Percentiles rank a stretch among this genome's conserved stretches.
These are phyloP conservation scores for Persicaria maculosa DNA, from an alignment of 148 eudicot genomes.

Conservation along the genomic window DNA sequence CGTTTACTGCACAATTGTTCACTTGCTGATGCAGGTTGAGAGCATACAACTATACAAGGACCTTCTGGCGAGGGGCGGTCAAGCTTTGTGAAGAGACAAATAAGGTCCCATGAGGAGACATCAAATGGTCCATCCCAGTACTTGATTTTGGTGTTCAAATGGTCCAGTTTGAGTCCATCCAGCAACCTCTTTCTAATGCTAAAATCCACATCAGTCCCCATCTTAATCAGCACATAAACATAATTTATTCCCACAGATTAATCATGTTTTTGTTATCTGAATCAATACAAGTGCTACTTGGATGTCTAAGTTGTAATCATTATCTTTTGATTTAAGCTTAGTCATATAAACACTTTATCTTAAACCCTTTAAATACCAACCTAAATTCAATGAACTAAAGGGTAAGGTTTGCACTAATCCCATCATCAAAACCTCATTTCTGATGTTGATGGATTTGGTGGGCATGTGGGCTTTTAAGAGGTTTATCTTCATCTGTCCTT, in stretches of 20 bases:
- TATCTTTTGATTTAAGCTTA: neutral
- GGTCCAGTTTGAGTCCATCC: too few species aligned
- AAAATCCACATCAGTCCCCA: too few species aligned
- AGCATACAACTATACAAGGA: too few species aligned
- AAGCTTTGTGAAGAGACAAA: too few species aligned
- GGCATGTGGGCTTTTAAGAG: conserved; percentile 1
- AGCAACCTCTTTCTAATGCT: too few species aligned
- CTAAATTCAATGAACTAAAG: neutral
- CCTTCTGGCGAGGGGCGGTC: too few species aligned
- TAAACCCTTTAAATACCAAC: neutral
- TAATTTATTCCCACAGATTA: neutral
- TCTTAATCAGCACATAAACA: too few species aligned
- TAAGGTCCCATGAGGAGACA: too few species aligned
- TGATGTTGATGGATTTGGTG: conserved; percentile 8
- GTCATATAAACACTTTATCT: conserved; percentile 8
- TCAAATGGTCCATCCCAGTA: too few species aligned
- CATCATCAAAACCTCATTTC: neutral
- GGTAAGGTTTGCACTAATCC: neutral
- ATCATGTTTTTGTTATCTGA: neutral
- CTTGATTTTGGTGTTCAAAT: too few species aligned
- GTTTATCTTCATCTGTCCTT: neutral
- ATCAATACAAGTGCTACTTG: neutral
- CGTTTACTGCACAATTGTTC: too few species aligned
- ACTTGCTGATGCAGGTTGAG: too few species aligned
- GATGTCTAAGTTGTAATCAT: neutral